Evolutionary conservation across 306 rosid species (phyloP), one percentile per base, ranked within the genome.

Genomic region (Rosa lucieae): DNA sequence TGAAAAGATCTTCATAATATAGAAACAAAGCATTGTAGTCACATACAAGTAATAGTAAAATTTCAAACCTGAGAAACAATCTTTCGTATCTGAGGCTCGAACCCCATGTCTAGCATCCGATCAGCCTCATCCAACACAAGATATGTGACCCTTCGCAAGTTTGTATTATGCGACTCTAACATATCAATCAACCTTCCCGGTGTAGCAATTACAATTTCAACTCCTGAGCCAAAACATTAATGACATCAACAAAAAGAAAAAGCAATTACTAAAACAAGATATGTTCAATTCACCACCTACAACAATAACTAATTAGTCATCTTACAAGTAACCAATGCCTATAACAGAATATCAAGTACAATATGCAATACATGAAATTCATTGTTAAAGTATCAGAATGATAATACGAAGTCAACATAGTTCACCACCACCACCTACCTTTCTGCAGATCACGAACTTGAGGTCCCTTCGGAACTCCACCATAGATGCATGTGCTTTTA

Each of bases 401-500:
- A 18, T 39, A 23, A 48, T 10, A 17, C 69, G 70, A 76, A 10
- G 59, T 21, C 83, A 75, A 79, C 86, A 73, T 67, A 83, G 82
- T 63, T 77, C 79, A 79, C 73, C 85, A 83, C 88, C 67, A 82
- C 78, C 85, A 82, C 88, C 65, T 78, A 93, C 99, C 99, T 90
- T 88, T 96, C 86, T 96, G 99, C 58, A 96, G 98, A 83, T 96
- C 99, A 67, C 98, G 97, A 82, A 96, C 96, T 86, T 96, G 99
- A 80, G 99, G 99, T 68, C 98, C 99, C 87, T 93, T 95, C n/a
- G 99, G 99, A 81, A 96, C 99, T 67, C 99, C 99, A 35, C 99
- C 99, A 73, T 93, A 96, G 14, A 96, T 86, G 84, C 99, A 96
- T n/a, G 99, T 96, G 75, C 87, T 89, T 91, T 96, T 96, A 80